Evolutionary conservation across 1,284 basidiomycete species (phyloP).

Genomic region (Tausonia pullulans): DNA sequence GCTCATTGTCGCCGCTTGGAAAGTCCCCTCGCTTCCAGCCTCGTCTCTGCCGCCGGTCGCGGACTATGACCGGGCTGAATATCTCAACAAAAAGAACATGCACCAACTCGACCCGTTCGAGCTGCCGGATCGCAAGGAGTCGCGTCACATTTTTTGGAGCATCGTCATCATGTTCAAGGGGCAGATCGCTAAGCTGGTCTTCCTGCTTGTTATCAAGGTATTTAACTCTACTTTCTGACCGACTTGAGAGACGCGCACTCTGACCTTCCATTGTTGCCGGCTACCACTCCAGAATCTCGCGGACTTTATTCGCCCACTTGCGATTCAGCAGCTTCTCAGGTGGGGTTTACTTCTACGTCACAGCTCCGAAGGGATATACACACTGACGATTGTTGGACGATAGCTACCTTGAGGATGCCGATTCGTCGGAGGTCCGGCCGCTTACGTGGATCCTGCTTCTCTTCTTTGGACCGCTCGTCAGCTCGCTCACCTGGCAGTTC

Average conservation of each 20-base stretch:
- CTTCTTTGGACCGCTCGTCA: constrained; percentile 46
- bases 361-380: no score
- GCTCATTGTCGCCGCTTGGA: constrained; percentile 39
- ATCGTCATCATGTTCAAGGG: constrained; percentile 25
- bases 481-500: constrained; percentile 28
- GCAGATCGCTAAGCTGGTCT: constrained; percentile 1
- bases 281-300: constrained; percentile 1
- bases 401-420: background rate
- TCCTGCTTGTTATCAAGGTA: constrained; percentile 27
- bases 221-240: background rate
- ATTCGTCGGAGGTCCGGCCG: constrained; percentile 31
- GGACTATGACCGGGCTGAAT: constrained; percentile 45
- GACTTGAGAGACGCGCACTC: no score
- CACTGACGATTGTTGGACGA: background rate
- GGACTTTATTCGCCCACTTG: constrained; percentile 40
- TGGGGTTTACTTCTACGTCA: constrained; percentile 1
- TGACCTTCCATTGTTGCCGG: no score
- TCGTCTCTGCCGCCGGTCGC: constrained; percentile 43
- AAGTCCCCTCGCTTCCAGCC: constrained; percentile 28
- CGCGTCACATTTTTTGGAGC: constrained; percentile 25
- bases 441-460: constrained; percentile 54
- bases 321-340: constrained; percentile 41
- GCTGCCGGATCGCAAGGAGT: constrained; percentile 14
- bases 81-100: constrained; percentile 34
- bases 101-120: constrained; percentile 32